phyloP scores from a whole-genome alignment of 441 rosid species.

The Aleurites moluccanus region DNA sequence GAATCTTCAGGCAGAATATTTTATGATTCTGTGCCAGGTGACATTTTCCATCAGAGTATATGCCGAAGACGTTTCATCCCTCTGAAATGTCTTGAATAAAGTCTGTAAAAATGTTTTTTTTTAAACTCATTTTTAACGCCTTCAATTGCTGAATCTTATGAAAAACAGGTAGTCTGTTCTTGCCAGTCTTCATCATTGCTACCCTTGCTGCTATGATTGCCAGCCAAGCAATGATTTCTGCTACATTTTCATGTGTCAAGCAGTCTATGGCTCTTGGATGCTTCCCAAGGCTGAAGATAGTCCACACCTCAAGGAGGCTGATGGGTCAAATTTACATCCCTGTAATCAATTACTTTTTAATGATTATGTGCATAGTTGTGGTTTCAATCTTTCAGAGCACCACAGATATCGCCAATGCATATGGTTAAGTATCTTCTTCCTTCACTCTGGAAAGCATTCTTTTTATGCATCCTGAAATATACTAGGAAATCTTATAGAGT shows the following conservation, averaged over 20 bases:
- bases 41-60: slow-evolving; percentile 16
- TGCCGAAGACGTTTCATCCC: slow-evolving; percentile 14
- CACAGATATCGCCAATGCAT: slow-evolving; percentile 92
- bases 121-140: slow-evolving; percentile 18
- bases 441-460: slow-evolving; percentile 7
- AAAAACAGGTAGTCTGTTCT: slow-evolving; percentile 67
- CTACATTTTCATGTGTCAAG: slow-evolving; percentile 93
- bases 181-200: slow-evolving; percentile 86
- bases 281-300: slow-evolving; percentile 91
- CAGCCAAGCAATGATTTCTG: slow-evolving; percentile 99
- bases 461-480: slow-evolving; percentile 3
- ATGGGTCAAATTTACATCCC: slow-evolving; percentile 98
- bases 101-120: background rate
- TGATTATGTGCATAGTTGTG: slow-evolving; percentile 86
- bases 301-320: slow-evolving; percentile 78
- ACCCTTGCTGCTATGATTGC: slow-evolving; percentile 96
- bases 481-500: background rate
- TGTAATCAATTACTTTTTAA: slow-evolving; percentile 80
- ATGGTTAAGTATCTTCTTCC: slow-evolving; percentile 49
- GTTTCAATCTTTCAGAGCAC: slow-evolving; percentile 86
- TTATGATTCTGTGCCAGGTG: slow-evolving; percentile 93
- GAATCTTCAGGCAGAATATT: slow-evolving; percentile 62
- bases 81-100: background rate
- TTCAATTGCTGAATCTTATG: slow-evolving; percentile 26
- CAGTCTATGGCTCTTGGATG: slow-evolving; percentile 98